Conservation (phyloP, 2,329 filamentous ascomycete genomes). For the Pestalotiopsis sp. region DNA sequence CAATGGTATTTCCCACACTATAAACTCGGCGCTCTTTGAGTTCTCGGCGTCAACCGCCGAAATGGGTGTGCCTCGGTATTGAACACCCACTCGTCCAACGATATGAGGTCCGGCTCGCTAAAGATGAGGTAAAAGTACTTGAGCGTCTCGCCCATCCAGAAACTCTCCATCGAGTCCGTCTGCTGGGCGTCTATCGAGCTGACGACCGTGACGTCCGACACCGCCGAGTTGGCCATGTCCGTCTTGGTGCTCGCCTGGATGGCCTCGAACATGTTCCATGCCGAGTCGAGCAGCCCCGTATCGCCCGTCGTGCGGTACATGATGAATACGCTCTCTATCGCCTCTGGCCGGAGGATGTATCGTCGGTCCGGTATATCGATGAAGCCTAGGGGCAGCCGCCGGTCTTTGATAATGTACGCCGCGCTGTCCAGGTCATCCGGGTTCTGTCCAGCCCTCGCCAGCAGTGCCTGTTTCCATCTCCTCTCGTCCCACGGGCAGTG, state of each 20-base stretch:
- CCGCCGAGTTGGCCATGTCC: slow-evolving; percentile 26
- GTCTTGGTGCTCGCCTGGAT: slow-evolving; percentile 28
- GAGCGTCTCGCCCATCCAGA: slow-evolving; percentile 20
- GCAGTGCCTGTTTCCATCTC: slow-evolving; percentile 28
- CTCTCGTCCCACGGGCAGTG: slow-evolving; percentile 32
- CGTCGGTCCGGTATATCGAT: slow-evolving; percentile 23
- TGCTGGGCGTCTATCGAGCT: slow-evolving; percentile 15
- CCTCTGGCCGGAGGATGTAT: slow-evolving; percentile 32
- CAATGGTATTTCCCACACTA: not conserved
- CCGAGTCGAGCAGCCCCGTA: slow-evolving; percentile 24
- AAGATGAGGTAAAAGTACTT: slow-evolving; percentile 20
- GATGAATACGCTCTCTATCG: slow-evolving; percentile 33
- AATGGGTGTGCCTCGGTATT: slow-evolving; percentile 20
- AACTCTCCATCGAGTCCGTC: slow-evolving; percentile 26
- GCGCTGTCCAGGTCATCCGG: not conserved
- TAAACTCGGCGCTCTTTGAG: not conserved
- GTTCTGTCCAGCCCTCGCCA: slow-evolving; percentile 20
- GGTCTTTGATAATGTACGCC: slow-evolving; percentile 6
- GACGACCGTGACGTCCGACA: slow-evolving; percentile 26
- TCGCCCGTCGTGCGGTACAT: slow-evolving; percentile 29
- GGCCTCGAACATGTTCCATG: slow-evolving; percentile 30
- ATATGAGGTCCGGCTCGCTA: slow-evolving; percentile 16
- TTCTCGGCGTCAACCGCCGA: slow-evolving; percentile 6
- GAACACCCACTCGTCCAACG: slow-evolving; percentile 16
- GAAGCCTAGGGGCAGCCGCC: slow-evolving; percentile 27